Conservation (phyloP, 768 basidiomycete genomes). For the Lentinus tigrinus region DNA sequence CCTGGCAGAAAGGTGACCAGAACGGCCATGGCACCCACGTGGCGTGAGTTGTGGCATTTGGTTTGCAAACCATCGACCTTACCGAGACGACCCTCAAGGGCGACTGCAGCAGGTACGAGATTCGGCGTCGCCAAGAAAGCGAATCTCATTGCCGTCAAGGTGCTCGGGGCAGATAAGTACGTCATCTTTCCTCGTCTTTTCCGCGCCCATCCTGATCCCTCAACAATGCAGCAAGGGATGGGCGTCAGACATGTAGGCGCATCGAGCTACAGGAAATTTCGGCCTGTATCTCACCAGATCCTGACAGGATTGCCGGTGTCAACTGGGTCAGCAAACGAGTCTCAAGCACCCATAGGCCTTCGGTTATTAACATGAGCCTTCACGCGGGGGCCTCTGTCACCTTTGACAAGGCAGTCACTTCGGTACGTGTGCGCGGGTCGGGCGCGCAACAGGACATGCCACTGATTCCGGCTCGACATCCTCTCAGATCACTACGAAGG, state of each 20-base stretch:
- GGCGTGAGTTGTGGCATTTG: slow-evolving; percentile 7
- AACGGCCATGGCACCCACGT: slow-evolving; percentile 44
- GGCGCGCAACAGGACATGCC: too few relatives aligned
- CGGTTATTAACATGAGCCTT: slow-evolving; percentile 23
- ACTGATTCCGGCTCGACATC: too few relatives aligned
- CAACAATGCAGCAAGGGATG: not conserved
- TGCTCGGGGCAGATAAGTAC: slow-evolving; percentile 27
- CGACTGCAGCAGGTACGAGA: slow-evolving; percentile 34
- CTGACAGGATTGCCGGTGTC: slow-evolving; percentile 24
- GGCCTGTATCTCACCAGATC: too few relatives aligned
- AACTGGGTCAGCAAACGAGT: slow-evolving; percentile 23
- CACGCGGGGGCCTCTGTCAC: slow-evolving; percentile 22
- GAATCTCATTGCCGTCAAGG: slow-evolving; percentile 41
- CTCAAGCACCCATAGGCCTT: slow-evolving; percentile 11
- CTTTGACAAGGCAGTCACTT: slow-evolving; percentile 23
- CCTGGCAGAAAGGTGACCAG: slow-evolving; percentile 31
- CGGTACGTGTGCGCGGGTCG: too few relatives aligned
- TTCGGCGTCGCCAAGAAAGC: slow-evolving; percentile 33
- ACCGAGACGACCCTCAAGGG: slow-evolving; percentile 23
- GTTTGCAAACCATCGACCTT: not conserved
- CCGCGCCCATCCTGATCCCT: not conserved
- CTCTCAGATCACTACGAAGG: not conserved
- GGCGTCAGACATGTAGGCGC: slow-evolving; percentile 9
- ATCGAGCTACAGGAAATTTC: not conserved
- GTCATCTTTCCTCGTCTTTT: not conserved